These are phyloP conservation scores for Fragaria ananassa DNA, from an alignment of 306 rosid genomes.

Conservation along the genomic window DNA sequence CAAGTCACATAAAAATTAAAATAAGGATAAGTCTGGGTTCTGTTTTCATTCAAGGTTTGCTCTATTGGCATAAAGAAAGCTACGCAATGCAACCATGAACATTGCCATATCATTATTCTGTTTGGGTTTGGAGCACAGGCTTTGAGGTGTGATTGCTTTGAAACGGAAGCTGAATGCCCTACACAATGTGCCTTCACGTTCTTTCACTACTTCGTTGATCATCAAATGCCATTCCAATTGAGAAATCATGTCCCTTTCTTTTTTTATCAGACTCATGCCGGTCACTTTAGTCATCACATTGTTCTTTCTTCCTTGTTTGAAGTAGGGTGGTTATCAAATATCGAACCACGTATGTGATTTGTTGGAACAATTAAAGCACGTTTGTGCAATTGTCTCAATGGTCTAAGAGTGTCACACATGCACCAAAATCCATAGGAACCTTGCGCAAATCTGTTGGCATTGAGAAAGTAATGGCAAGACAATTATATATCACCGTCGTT, in stretches of 20 bases:
- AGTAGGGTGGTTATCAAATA: constrained; percentile 3
- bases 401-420: not conserved
- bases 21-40: not conserved
- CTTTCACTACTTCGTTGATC: not conserved
- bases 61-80: not conserved
- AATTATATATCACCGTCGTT: too few species aligned
- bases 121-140: not conserved
- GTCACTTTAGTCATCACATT: constrained; percentile 23
- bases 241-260: not conserved
- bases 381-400: not conserved
- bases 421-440: not conserved
- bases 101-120: not conserved
- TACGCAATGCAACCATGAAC: not conserved
- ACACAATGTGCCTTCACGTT: constrained; percentile 15
- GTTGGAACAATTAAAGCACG: not conserved
- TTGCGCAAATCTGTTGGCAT: not conserved
- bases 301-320: not conserved
- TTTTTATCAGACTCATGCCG: constrained; percentile 11
- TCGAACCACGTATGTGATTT: constrained; percentile 13
- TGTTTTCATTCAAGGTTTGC: not conserved
- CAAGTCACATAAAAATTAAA: not conserved
- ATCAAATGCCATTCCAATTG: not conserved
- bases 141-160: not conserved
- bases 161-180: not conserved
- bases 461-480: too few species aligned